Evolutionary conservation across 768 basidiomycete genomes (phyloP).

Genomic region (Tubosaeta sp.): DNA sequence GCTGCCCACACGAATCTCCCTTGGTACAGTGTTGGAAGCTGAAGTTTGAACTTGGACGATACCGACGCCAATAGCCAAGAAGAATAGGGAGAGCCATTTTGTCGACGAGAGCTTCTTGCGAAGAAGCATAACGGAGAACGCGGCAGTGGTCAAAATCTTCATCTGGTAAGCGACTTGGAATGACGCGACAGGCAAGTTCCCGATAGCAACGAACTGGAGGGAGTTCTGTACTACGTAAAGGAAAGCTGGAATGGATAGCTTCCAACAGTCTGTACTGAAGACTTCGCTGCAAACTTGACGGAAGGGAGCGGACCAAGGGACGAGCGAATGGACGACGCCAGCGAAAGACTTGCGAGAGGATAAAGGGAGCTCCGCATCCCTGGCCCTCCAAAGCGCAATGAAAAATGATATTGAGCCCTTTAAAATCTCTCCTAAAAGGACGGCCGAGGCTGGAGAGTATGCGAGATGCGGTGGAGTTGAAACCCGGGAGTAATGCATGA

Average conservation of each 20-base stretch:
- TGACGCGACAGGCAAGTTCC: constrained; percentile 92
- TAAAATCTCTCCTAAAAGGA: constrained; percentile 89
- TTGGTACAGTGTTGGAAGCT: constrained; percentile 27
- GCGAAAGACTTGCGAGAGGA: constrained; percentile 39
- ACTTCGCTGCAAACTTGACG: constrained; percentile 62
- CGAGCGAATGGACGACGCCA: constrained; percentile 34
- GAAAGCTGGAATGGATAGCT: constrained; percentile 92
- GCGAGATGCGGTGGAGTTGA: constrained; percentile 70
- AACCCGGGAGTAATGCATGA: constrained; percentile 98
- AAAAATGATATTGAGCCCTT: constrained; percentile 90
- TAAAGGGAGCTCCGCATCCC: constrained; percentile 39
- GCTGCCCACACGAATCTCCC: constrained; percentile 52
- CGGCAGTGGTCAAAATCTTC: constrained; percentile 97
- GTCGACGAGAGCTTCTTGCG: constrained; percentile 64
- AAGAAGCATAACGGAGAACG: constrained; percentile 82
- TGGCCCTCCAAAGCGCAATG: constrained; percentile 66
- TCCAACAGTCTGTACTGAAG: constrained; percentile 95
- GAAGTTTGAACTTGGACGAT: constrained; percentile 90
- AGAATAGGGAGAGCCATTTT: constrained; percentile 87
- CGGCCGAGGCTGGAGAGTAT: constrained; percentile 93
- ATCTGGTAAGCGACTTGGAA: constrained; percentile 99
- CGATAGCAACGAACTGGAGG: constrained; percentile 93
- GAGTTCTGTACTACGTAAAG: constrained; percentile 97
- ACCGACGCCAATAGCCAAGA: constrained; percentile 88
- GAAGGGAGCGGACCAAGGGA: constrained; percentile 48